Conservation (phyloP, 2,329 filamentous ascomycete genomes). For the Lasiodiplodia theobromae region DNA sequence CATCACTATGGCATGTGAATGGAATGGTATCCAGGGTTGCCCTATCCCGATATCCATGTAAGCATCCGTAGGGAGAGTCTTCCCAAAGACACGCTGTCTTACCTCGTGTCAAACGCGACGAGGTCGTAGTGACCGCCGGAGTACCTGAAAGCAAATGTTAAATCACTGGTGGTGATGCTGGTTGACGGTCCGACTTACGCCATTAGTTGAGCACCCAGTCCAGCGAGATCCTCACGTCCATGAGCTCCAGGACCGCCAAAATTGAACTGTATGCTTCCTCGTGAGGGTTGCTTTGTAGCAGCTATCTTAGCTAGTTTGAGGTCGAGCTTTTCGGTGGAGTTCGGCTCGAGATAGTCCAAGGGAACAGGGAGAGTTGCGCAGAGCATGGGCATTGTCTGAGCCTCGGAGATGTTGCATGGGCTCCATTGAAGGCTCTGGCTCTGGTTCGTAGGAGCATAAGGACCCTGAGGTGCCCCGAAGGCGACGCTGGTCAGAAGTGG, state of each 20-base stretch:
- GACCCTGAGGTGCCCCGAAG: background rate
- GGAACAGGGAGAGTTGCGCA: conserved; percentile 46
- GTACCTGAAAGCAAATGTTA: background rate
- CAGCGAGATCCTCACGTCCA: background rate
- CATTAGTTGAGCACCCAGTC: background rate
- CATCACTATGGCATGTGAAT: conserved; percentile 32
- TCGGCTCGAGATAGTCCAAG: conserved; percentile 43
- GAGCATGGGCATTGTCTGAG: conserved; percentile 9
- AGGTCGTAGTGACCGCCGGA: conserved; percentile 34
- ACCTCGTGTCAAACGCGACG: conserved; percentile 23
- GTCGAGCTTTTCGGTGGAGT: conserved; percentile 32
- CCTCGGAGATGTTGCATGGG: background rate
- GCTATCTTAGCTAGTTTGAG: conserved; percentile 32
- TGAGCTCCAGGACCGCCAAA: conserved; percentile 36
- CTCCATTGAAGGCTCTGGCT: conserved; percentile 1
- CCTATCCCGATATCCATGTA: background rate
- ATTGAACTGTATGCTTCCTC: conserved; percentile 36
- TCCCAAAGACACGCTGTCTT: background rate
- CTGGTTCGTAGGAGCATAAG: background rate
- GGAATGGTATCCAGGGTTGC: conserved; percentile 30
- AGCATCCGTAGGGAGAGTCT: background rate
- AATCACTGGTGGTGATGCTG: background rate
- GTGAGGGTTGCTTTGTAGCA: conserved; percentile 32
- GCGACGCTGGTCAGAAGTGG: background rate
- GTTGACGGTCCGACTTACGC: background rate